Base-by-base conservation (phyloP, 306 rosid genomes). In the Corylus heterophylla region DNA sequence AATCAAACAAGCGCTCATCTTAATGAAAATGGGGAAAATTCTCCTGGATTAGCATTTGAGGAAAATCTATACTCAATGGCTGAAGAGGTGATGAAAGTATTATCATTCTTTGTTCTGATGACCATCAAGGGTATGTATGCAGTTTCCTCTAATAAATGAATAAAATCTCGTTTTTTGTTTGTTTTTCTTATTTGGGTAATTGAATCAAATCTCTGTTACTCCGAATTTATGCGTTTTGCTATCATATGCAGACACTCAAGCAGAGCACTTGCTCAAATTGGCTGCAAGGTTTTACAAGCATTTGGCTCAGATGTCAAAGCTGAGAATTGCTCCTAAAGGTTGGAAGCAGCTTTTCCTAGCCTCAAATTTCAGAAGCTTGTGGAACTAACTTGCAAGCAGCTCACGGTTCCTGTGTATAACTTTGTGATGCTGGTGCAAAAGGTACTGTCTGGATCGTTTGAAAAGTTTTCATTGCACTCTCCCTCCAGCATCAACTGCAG, bases 341-440 rank as follows among this genome's bases (percentile, higher is more conserved):
- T 81, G 81, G 69, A 75, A 82, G 77, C 88, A 85, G 83, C 20
- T 72, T 66, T 73, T 76, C 72, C 86, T 13, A 71, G 84, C 76
- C 79, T 71, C 0, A 71, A 79, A 75, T 85, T 82, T 71, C 84
- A 75, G 81, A 74, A 76, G 74, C 88, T 85, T 76, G 88, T 79
- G 73, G 88, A 85, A n/a, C 73, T 62, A 49, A 85, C 88, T 50
- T 82, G 88, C 76, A 82, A 69, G 45, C 83, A 85, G 78, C 81
- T 85, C 37, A 85, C 88, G 8, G 71, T 50, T 55, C 88, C 88
- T 71, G 20, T 79, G 11, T 85, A 82, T 75, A 63, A 39, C 69
- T 82, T 85, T 31, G 79, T 85, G 50, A 78, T 68, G 47, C 63
- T 59, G 20, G 79, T 82, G 82, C 86, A 85, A 50, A 75, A 16